These are phyloP conservation scores for Paxillus involutus DNA, from an alignment of 768 basidiomycete genomes.

Conservation along the genomic window DNA sequence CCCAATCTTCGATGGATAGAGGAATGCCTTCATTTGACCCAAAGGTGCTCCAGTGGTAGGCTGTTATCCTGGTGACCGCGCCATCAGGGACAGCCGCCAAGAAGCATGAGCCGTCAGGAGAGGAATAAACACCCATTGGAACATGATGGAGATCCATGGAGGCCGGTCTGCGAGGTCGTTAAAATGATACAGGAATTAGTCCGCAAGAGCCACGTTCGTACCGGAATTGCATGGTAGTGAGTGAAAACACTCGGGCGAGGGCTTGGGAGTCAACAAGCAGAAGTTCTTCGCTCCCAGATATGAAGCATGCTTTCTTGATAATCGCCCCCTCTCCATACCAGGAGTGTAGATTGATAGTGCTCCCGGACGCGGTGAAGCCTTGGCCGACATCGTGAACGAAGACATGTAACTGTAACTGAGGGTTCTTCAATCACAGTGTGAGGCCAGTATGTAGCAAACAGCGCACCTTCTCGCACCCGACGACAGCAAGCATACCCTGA, in stretches of 20 bases:
- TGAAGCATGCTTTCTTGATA: slow-evolving; percentile 43
- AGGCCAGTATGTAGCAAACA: background rate
- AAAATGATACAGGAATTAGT: background rate
- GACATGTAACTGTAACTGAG: slow-evolving; percentile 41
- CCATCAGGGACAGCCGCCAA: slow-evolving; percentile 30
- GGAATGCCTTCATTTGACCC: too few relatives aligned
- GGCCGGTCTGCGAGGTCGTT: slow-evolving; percentile 22
- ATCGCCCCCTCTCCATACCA: slow-evolving; percentile 45
- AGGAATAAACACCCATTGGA: slow-evolving; percentile 39
- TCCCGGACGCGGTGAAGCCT: slow-evolving; percentile 42
- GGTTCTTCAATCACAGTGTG: background rate
- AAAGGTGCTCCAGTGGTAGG: slow-evolving; percentile 60
- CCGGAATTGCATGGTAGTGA: slow-evolving; percentile 56
- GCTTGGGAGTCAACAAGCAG: slow-evolving; percentile 47
- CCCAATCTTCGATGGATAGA: too few relatives aligned
- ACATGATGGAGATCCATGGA: slow-evolving; percentile 31
- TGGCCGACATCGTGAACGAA: slow-evolving; percentile 50
- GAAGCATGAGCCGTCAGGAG: slow-evolving; percentile 59
- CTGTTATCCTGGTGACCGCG: slow-evolving; percentile 24
- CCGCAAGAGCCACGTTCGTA: slow-evolving; percentile 18
- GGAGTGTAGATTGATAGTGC: slow-evolving; percentile 37
- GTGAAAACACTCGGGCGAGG: slow-evolving; percentile 50
- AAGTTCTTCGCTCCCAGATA: slow-evolving; percentile 53
- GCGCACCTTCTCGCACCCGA: slow-evolving; percentile 42
- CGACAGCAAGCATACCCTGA: slow-evolving; percentile 46